Evolutionary conservation across 176 grass and related monocot genomes (phyloP), one percentile per base, ranked within the genome.

Genomic region (Oryza australiensis): DNA sequence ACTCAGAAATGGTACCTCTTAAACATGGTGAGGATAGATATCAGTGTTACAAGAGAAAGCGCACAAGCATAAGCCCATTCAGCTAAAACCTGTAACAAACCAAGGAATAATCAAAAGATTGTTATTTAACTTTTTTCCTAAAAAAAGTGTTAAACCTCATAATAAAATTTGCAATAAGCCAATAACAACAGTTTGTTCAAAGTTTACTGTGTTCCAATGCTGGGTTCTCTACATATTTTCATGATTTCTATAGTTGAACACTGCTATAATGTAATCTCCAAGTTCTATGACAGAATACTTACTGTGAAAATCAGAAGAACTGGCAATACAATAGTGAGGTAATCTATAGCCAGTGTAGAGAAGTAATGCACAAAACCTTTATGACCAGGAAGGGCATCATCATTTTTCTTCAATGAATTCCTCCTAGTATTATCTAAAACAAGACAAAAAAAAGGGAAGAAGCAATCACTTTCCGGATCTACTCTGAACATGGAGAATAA

Each of bases 271-370:
- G 45, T 65, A 79, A 76, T 32, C 11, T 71, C 30, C 34, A 68
- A 75, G 63, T 76, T 35, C n/a, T 23, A 7, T 9, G 2, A 81
- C 81, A 14, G 71, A 43, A 43, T 74, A 77, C 89, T 80, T 84
- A 91, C 95, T 64, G 93, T 98, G 65, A 98, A 91, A 89, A 95
- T 64, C 34, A 93, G 72, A 87, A 98, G 83, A 77, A 98, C 68
- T 35, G 92, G 96, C 67, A 91, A 68, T 70, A 95, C 88, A 72
- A 93, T 80, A 68, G 77, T 87, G 64, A 95, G 70, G 76, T 90
- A 95, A 76, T 95, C 93, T 46, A 90, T 55, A 84, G 5, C 64
- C 27, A 98, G 49, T 5, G 82, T 29, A 87, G 88, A 64, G 26
- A 93, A 84, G 74, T 90, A 86, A 49, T 72, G 32, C 66, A 48